Evolutionary conservation across 148 eudicot genomes (phyloP).

Genomic region (Chenopodium album): DNA sequence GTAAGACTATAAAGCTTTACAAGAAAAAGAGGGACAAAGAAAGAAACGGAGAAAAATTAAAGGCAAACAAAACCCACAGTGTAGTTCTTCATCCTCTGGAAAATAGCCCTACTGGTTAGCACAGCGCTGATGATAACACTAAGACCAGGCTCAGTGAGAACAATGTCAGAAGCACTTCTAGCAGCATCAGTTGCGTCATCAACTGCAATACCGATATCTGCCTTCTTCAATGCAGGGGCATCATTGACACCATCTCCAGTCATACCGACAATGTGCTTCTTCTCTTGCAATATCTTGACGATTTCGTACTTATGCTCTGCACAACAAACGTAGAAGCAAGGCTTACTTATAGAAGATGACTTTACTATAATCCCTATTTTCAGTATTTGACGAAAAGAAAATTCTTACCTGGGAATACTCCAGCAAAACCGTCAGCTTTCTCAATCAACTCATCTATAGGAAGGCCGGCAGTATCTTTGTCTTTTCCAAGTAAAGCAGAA

Average conservation of each 20-base stretch:
- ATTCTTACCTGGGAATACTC: conserved; percentile 82
- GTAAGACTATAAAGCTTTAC: too few species aligned
- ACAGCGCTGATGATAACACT: conserved; percentile 98
- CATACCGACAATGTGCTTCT: conserved; percentile 98
- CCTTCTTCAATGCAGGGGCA: conserved; percentile 96
- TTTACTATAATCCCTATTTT: not conserved
- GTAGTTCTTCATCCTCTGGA: conserved; percentile 98
- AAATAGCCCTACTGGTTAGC: conserved; percentile 92
- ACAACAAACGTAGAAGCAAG: not conserved
- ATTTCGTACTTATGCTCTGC: conserved; percentile 96
- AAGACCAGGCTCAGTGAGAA: conserved; percentile 93
- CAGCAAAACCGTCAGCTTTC: conserved; percentile 96
- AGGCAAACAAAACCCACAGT: conserved; percentile 43
- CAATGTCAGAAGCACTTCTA: conserved; percentile 91
- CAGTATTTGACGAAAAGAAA: not conserved
- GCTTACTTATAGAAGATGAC: not conserved
- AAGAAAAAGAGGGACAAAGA: too few species aligned
- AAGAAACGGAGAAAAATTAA: not conserved
- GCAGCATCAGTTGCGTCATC: conserved; percentile 99
- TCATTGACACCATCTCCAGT: conserved; percentile 99
- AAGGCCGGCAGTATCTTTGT: conserved; percentile 70
- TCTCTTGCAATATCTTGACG: conserved; percentile 93
- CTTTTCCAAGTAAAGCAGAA: conserved; percentile 69
- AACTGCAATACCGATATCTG: conserved; percentile 96
- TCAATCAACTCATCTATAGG: conserved; percentile 87